Evolutionary conservation across 2,329 filamentous ascomycete species (phyloP).

Genomic region (Fusarium bulbicola): DNA sequence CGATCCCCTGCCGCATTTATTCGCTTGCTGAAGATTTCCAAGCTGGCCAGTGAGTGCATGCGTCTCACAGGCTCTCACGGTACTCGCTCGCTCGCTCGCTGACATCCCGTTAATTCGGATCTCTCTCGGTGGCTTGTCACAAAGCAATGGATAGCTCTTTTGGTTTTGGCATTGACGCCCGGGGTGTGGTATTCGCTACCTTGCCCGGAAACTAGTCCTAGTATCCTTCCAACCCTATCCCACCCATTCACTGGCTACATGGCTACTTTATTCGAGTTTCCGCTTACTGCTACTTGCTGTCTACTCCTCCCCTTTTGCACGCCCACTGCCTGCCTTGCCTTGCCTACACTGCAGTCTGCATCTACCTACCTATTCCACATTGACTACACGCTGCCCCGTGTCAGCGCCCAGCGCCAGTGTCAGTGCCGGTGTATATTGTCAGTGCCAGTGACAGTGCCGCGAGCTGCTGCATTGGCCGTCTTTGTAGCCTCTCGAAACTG

Average conservation of each 20-base stretch:
- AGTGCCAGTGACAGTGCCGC: slow-evolving; percentile 31
- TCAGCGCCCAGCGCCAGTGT: slow-evolving; percentile 9
- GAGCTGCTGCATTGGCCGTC: slow-evolving; percentile 36
- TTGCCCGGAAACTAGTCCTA: slow-evolving; percentile 26
- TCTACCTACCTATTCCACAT: slow-evolving; percentile 13
- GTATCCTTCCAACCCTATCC: slow-evolving; percentile 16
- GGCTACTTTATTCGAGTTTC: slow-evolving; percentile 22
- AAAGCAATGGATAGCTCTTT: slow-evolving; percentile 38
- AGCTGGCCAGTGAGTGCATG: slow-evolving; percentile 21
- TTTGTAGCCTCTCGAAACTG: slow-evolving; percentile 42
- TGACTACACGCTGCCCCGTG: slow-evolving; percentile 21
- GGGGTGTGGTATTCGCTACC: slow-evolving; percentile 22
- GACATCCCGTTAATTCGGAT: slow-evolving; percentile 29
- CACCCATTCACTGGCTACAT: slow-evolving; percentile 24
- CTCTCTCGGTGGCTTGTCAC: slow-evolving; percentile 37
- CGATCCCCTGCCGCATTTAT: slow-evolving; percentile 19
- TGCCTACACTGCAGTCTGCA: slow-evolving; percentile 22
- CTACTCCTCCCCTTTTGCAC: slow-evolving; percentile 24
- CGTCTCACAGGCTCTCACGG: slow-evolving; percentile 17
- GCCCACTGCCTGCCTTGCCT: slow-evolving; percentile 15
- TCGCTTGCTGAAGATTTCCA: slow-evolving; percentile 16
- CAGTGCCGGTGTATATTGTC: slow-evolving; percentile 1
- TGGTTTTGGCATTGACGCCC: slow-evolving; percentile 22
- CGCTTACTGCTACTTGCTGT: slow-evolving; percentile 29
- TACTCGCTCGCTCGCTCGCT: slow-evolving; percentile 8